Conservation (phyloP, 495 filamentous ascomycete species). For the Aspergillus indologenus region DNA sequence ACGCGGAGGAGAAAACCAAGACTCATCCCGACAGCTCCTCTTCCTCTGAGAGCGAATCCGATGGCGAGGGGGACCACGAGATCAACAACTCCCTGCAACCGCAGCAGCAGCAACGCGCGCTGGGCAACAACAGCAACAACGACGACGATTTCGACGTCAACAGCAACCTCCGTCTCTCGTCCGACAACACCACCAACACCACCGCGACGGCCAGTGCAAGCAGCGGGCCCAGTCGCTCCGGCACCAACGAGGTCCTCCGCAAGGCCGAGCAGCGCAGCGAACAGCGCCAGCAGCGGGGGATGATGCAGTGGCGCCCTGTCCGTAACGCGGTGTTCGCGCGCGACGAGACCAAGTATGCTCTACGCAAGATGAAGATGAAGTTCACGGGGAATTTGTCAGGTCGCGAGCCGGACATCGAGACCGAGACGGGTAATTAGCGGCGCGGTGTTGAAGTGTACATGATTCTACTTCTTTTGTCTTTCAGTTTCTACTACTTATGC, state of each 20-base stretch:
- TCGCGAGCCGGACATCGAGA: conserved; percentile 52
- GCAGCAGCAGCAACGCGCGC: neutral
- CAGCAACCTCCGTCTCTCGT: neutral
- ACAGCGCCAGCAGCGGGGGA: conserved; percentile 48
- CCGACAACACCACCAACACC: neutral
- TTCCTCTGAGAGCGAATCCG: conserved; percentile 11
- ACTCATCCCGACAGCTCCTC: conserved; percentile 6
- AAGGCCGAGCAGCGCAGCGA: conserved; percentile 36
- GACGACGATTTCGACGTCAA: conserved; percentile 1
- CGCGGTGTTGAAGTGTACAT: too few species aligned
- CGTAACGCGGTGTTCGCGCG: conserved; percentile 50
- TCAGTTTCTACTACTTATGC: neutral
- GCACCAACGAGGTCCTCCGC: neutral
- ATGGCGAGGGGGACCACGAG: conserved; percentile 13
- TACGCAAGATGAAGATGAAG: conserved; percentile 47
- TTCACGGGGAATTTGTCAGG: conserved; percentile 46
- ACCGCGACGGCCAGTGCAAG: conserved; percentile 12
- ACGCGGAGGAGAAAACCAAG: neutral
- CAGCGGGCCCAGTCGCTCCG: conserved; percentile 20
- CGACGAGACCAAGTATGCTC: conserved; percentile 48
- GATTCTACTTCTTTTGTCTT: too few species aligned
- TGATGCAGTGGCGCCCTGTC: conserved; percentile 57
- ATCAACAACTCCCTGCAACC: neutral
- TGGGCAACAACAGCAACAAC: too few species aligned
- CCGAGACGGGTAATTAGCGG: conserved; percentile 42